Conservation (phyloP, 352 stramenopile genomes). For the Globisporangium okanoganense region DNA sequence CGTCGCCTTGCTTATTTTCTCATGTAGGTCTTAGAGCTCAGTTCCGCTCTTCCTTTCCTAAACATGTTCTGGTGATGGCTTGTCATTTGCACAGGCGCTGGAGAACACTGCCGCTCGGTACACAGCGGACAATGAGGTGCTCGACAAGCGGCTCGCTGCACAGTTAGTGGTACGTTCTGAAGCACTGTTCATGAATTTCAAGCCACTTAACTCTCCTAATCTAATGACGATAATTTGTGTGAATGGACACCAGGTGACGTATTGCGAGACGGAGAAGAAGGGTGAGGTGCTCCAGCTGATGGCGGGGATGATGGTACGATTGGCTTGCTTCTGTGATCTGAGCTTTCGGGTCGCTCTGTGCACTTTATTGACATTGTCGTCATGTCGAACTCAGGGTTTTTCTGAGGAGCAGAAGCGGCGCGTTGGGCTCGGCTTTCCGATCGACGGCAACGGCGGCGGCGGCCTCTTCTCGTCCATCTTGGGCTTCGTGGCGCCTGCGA, state of each 20-base stretch:
- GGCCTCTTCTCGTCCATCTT: constrained; percentile 68
- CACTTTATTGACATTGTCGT: too few species aligned
- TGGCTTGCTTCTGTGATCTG: neutral
- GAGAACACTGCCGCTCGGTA: constrained; percentile 58
- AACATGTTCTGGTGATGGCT: too few species aligned
- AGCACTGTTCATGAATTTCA: neutral
- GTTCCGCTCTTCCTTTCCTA: too few species aligned
- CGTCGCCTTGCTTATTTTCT: neutral
- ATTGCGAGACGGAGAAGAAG: constrained; percentile 71
- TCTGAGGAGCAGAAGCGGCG: constrained; percentile 65
- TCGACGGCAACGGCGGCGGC: constrained; percentile 58
- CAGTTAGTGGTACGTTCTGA: constrained; percentile 50
- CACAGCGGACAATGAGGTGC: constrained; percentile 44
- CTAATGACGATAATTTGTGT: neutral
- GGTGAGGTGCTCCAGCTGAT: constrained; percentile 68
- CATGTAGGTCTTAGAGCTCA: neutral
- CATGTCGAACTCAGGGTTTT: constrained; percentile 58
- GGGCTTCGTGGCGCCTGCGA: constrained; percentile 29
- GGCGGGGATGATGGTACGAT: constrained; percentile 58
- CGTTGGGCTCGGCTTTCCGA: constrained; percentile 44
- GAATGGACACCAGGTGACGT: constrained; percentile 38
- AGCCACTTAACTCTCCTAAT: too few species aligned
- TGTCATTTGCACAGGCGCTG: constrained; percentile 44
- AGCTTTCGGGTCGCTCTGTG: too few species aligned
- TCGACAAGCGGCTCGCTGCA: constrained; percentile 68